phyloP scores from a whole-genome alignment of 2,329 filamentous ascomycete genomes.

The Aureobasidium leucospermi region DNA sequence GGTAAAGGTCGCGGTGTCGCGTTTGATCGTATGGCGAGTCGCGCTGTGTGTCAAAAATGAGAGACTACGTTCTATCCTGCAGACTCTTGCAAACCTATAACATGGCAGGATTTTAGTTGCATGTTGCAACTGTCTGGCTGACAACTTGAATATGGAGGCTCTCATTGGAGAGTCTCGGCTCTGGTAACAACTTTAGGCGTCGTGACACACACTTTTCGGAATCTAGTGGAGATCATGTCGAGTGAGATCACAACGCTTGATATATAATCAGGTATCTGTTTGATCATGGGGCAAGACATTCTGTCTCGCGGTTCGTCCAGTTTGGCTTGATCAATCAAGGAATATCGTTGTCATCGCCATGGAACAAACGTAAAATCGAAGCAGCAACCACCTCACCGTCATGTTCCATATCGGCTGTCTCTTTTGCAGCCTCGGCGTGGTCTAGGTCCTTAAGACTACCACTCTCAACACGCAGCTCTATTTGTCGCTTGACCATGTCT shows the following conservation, averaged over 20 bases:
- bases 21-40: background rate
- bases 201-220: too few relatives aligned
- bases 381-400: constrained; percentile 33
- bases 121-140: too few relatives aligned
- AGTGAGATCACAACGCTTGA: too few relatives aligned
- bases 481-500: constrained; percentile 38
- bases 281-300: background rate
- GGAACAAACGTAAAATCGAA: constrained; percentile 40
- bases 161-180: too few relatives aligned
- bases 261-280: background rate
- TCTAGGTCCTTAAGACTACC: constrained; percentile 32
- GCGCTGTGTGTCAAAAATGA: background rate
- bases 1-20: background rate
- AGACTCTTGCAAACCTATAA: too few relatives aligned
- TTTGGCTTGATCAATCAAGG: background rate
- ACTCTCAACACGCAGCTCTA: constrained; percentile 38
- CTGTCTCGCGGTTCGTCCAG: background rate
- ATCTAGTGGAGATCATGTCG: too few relatives aligned
- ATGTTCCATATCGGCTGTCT: constrained; percentile 34
- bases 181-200: too few relatives aligned
- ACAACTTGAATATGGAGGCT: too few relatives aligned
- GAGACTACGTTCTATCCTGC: too few relatives aligned
- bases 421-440: constrained; percentile 31
- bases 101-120: too few relatives aligned
- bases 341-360: constrained; percentile 41